phyloP scores from a whole-genome alignment of 2,329 filamentous ascomycete species.

The Xylaria sp. region DNA sequence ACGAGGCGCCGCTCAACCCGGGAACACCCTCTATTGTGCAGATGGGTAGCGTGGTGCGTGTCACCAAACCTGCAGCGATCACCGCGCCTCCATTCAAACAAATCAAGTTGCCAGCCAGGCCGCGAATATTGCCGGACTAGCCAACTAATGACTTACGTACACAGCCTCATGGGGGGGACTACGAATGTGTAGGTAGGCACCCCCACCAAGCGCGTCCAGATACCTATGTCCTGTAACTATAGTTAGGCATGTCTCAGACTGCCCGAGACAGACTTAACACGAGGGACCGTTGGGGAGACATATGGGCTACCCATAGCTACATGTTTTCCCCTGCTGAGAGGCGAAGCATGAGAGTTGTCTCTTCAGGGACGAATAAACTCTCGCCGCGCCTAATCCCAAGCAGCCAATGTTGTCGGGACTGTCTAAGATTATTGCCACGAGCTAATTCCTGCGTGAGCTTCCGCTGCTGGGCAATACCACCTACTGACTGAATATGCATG shows the following conservation, averaged over 20 bases:
- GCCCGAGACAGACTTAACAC: background rate
- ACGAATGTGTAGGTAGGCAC: too few relatives aligned
- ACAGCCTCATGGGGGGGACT: background rate
- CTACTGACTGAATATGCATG: background rate
- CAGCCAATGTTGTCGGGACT: background rate
- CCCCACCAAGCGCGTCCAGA: too few relatives aligned
- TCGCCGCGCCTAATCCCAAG: background rate
- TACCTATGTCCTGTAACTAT: background rate
- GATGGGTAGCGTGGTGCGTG: constrained; percentile 8
- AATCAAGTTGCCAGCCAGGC: constrained; percentile 19
- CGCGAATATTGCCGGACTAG: background rate
- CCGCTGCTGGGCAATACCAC: constrained; percentile 3
- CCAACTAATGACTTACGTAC: background rate
- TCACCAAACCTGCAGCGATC: constrained; percentile 21
- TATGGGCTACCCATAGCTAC: background rate
- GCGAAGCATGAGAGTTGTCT: background rate
- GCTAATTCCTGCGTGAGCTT: constrained; percentile 12
- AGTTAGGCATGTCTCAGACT: background rate
- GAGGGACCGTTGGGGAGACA: background rate
- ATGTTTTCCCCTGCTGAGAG: background rate
- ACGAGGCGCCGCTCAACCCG: constrained; percentile 7
- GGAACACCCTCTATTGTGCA: constrained; percentile 7
- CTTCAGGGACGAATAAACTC: background rate
- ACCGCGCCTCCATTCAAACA: constrained; percentile 9
- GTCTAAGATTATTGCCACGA: constrained; percentile 20